Evolutionary conservation across 176 grass and related monocot species (phyloP).

Genomic region (Echinochloa phyllopogon): DNA sequence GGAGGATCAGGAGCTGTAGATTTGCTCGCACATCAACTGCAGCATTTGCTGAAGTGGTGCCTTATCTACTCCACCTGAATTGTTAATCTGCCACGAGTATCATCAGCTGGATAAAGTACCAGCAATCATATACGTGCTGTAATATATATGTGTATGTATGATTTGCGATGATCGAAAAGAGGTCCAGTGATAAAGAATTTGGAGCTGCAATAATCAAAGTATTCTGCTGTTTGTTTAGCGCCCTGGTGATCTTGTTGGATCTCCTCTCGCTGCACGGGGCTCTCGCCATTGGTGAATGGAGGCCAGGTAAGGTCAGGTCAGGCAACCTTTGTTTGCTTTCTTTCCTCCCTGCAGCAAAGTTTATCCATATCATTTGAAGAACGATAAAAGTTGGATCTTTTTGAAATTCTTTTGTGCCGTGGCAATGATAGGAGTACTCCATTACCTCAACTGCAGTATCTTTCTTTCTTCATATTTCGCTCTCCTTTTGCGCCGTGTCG

Average conservation of each 20-base stretch:
- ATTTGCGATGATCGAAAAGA: conserved; percentile 12
- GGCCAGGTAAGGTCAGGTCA: neutral
- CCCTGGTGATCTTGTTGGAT: conserved; percentile 27
- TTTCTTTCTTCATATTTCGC: neutral
- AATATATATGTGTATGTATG: neutral
- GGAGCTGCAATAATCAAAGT: conserved; percentile 1
- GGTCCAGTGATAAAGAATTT: neutral
- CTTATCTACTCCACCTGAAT: neutral
- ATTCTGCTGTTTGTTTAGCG: neutral
- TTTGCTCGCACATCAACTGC: neutral
- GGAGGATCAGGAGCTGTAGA: conserved; percentile 32
- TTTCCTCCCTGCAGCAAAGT: conserved; percentile 20
- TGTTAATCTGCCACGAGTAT: conserved; percentile 41
- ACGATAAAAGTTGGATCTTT: neutral
- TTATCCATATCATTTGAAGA: conserved; percentile 11
- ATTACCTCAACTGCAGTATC: neutral
- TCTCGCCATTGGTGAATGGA: conserved; percentile 5
- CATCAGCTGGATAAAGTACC: conserved; percentile 17
- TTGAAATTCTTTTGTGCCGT: conserved; percentile 5
- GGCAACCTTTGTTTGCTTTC: neutral
- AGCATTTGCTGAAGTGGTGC: too few relatives aligned
- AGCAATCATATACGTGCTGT: neutral
- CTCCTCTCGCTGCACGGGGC: neutral
- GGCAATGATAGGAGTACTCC: neutral
- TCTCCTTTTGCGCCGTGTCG: neutral